Conservation (phyloP, 768 basidiomycete genomes). For the Lactarius evosmus region DNA sequence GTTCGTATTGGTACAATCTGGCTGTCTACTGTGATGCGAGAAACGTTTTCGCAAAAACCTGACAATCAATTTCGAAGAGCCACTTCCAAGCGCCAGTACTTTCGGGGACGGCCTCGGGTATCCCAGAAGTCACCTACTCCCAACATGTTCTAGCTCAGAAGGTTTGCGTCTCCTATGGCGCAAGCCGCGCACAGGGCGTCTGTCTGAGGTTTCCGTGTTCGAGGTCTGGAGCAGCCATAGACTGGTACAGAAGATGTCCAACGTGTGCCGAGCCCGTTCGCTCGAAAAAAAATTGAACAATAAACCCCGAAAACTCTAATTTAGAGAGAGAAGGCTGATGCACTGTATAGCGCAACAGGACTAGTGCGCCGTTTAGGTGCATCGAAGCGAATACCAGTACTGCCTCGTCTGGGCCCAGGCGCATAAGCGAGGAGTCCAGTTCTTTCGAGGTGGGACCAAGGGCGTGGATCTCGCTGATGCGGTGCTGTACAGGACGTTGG, state of each 20-base stretch:
- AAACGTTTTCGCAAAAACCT: too few species aligned
- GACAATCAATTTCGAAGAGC: constrained; percentile 37
- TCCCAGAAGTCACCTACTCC: constrained; percentile 42
- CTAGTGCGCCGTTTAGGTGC: constrained; percentile 24
- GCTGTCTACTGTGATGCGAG: neutral
- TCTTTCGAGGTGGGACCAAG: constrained; percentile 32
- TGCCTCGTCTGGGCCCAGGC: constrained; percentile 41
- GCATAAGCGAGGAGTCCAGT: constrained; percentile 39
- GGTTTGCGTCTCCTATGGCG: constrained; percentile 39
- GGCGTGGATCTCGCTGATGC: constrained; percentile 38
- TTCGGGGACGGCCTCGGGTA: constrained; percentile 30
- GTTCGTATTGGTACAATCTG: too few species aligned
- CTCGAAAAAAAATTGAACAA: constrained; percentile 29
- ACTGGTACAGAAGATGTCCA: constrained; percentile 39
- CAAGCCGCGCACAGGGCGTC: constrained; percentile 38
- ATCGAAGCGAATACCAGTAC: constrained; percentile 39
- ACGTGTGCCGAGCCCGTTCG: constrained; percentile 37
- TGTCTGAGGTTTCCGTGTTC: constrained; percentile 34
- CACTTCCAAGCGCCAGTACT: constrained; percentile 19
- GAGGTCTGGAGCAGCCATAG: constrained; percentile 31
- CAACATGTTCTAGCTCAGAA: constrained; percentile 39
- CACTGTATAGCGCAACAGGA: constrained; percentile 42
- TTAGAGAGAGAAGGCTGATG: constrained; percentile 24
- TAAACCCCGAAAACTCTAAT: neutral
- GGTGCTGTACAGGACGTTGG: constrained; percentile 40